Evolutionary conservation across 129 eudicot species (phyloP).

Genomic region (Apium graveolens): DNA sequence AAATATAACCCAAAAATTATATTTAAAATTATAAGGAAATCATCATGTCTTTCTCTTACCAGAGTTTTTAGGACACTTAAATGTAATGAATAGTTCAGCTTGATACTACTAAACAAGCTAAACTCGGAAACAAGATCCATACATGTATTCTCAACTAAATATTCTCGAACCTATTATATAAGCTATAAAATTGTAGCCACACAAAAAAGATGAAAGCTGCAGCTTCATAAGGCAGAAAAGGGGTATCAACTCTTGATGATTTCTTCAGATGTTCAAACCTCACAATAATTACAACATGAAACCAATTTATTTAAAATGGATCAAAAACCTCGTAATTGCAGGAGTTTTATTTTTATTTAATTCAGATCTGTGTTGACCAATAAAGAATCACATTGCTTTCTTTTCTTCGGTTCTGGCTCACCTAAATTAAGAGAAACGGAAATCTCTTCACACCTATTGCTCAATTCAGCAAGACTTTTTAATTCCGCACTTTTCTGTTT

Average conservation of each 20-base stretch:
- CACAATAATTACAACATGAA: constrained; percentile 1
- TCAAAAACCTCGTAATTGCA: constrained; percentile 3
- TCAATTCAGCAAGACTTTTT: constrained; percentile 25
- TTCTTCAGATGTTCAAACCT: background rate
- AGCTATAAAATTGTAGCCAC: background rate
- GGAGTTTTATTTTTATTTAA: constrained; percentile 14
- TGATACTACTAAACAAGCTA: background rate
- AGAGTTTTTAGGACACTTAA: background rate
- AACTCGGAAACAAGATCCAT: background rate
- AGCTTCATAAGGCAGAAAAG: background rate
- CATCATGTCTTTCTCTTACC: background rate
- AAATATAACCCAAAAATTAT: background rate
- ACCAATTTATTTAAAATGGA: background rate
- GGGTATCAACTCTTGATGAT: background rate
- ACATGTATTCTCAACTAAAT: background rate
- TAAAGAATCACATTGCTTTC: constrained; percentile 41
- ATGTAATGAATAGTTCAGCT: background rate
- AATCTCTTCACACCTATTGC: constrained; percentile 33
- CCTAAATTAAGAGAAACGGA: constrained; percentile 49
- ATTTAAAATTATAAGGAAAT: background rate
- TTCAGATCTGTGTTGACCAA: constrained; percentile 10
- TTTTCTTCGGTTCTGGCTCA: constrained; percentile 52
- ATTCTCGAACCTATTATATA: background rate
- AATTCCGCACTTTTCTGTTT: constrained; percentile 16
- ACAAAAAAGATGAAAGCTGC: background rate